Conservation (phyloP, 140 eudicot species). For the Bidens hawaiensis region DNA sequence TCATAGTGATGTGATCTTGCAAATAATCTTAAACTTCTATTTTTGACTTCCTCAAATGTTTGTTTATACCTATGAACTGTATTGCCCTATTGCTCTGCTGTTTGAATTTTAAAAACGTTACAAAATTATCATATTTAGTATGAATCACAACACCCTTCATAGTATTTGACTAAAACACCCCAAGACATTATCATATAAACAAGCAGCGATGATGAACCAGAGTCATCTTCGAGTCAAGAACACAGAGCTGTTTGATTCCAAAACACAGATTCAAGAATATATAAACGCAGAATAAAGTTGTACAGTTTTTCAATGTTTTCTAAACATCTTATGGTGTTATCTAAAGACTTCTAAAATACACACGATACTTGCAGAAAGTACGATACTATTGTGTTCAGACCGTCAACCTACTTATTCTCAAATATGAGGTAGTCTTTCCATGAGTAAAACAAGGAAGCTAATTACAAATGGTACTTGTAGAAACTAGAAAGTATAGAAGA, state of each 20-base stretch:
- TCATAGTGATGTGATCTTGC: background rate
- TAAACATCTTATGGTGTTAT: background rate
- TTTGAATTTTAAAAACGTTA: background rate
- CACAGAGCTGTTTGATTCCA: no score
- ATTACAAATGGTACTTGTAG: no score
- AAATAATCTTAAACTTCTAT: background rate
- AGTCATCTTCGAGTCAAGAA: no score
- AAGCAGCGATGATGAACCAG: no score
- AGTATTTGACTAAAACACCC: no score
- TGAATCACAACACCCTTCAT: background rate
- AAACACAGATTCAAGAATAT: no score
- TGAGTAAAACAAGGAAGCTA: no score
- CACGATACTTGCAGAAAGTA: background rate
- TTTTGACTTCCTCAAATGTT: background rate
- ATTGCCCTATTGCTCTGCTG: background rate
- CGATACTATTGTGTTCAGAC: background rate
- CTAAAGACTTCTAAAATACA: background rate
- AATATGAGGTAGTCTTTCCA: background rate
- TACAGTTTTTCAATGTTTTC: background rate
- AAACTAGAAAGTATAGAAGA: no score
- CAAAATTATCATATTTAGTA: background rate
- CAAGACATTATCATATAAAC: no score
- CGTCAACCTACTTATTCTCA: background rate
- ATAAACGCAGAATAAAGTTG: no score
- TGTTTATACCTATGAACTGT: background rate